These are phyloP conservation scores for Sarcodon aspratus DNA, from an alignment of 768 basidiomycete genomes.

Conservation along the genomic window DNA sequence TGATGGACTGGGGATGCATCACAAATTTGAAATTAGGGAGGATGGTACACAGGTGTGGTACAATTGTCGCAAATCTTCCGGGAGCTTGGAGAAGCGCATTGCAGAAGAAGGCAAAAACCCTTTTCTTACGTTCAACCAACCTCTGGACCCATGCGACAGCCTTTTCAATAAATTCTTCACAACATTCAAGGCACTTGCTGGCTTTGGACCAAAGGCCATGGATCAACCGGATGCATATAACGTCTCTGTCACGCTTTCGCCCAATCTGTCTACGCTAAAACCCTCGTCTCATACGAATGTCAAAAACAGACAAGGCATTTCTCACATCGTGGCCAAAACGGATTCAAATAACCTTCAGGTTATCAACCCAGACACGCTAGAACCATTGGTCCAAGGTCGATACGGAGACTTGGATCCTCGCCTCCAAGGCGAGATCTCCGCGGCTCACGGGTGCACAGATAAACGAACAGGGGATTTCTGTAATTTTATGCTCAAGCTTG, in stretches of 20 bases:
- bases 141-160: constrained; percentile 13
- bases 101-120: constrained; percentile 9
- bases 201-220: constrained; percentile 1
- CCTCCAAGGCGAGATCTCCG: constrained; percentile 21
- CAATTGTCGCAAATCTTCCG: constrained; percentile 20
- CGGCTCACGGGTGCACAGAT: constrained; percentile 26
- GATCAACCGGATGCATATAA: constrained; percentile 2
- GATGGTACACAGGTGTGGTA: constrained; percentile 19
- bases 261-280: constrained; percentile 10
- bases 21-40: constrained; percentile 25
- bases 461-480: constrained; percentile 21
- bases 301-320: constrained; percentile 2
- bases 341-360: constrained; percentile 18
- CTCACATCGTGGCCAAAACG: constrained; percentile 20
- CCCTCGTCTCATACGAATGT: neutral
- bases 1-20: constrained; percentile 27
- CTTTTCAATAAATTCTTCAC: constrained; percentile 17
- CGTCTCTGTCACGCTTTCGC: constrained; percentile 11
- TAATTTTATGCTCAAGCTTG: constrained; percentile 22
- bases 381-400: constrained; percentile 18
- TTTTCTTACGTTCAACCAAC: constrained; percentile 10
- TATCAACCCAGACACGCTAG: constrained; percentile 26
- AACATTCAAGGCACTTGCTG: constrained; percentile 1
- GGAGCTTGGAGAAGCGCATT: constrained; percentile 16
- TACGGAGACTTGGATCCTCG: constrained; percentile 20